Percentiles rank a stretch among this genome's conserved stretches.
Evolutionary conservation across 176 grass and related monocot genomes (phyloP).

Genomic region (Carex littledalei): DNA sequence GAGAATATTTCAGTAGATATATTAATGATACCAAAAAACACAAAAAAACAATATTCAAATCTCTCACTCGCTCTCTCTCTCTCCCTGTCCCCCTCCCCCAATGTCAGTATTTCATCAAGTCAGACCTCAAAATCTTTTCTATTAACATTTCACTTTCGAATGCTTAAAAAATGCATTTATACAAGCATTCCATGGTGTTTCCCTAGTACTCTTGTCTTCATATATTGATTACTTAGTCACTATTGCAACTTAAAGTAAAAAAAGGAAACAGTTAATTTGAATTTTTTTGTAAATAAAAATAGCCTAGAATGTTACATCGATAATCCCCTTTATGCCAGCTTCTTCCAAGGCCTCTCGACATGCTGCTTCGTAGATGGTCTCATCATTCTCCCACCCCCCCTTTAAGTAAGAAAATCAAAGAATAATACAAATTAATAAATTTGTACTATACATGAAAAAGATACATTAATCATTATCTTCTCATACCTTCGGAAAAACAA

Average conservation of each 20-base stretch:
- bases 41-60: not conserved
- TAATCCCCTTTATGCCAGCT: conserved; percentile 72
- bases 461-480: not conserved
- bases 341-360: conserved; percentile 78
- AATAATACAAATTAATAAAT: not conserved
- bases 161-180: too few species aligned
- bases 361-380: conserved; percentile 68
- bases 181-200: too few species aligned
- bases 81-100: not conserved
- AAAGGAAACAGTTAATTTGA: not conserved
- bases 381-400: conserved; percentile 92
- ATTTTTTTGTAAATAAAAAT: too few species aligned
- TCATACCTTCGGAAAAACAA: conserved; percentile 83
- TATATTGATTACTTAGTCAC: not conserved
- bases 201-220: too few species aligned
- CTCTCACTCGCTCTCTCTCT: not conserved
- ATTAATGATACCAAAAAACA: not conserved
- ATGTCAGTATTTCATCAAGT: conserved; percentile 5
- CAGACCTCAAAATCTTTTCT: not conserved
- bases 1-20: conserved; percentile 23
- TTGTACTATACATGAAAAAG: not conserved
- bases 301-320: conserved; percentile 51
- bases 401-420: conserved; percentile 1
- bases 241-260: not conserved
- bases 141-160: conserved; percentile 5